Evolutionary conservation across 139 green algal species (phyloP).

Genomic region (Chlorella sp.): DNA sequence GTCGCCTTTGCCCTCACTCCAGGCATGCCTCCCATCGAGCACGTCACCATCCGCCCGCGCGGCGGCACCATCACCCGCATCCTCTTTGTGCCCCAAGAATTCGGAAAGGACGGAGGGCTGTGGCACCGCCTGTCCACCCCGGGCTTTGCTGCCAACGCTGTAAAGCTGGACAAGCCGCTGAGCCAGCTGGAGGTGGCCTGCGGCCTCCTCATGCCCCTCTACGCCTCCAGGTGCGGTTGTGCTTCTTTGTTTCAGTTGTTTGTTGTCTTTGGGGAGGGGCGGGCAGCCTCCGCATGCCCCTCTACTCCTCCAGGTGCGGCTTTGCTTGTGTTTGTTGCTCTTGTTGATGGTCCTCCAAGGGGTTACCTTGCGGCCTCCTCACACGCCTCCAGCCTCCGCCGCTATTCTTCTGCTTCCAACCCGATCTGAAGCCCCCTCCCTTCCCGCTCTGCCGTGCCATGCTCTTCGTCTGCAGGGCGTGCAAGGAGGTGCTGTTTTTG

Average conservation of each 20-base stretch:
- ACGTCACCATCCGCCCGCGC: slow-evolving; percentile 59
- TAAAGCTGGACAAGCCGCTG: slow-evolving; percentile 23
- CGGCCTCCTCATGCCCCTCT: slow-evolving; percentile 67
- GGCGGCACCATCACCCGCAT: slow-evolving; percentile 56
- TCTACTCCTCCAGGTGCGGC: too few species aligned
- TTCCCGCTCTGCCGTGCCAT: too few species aligned
- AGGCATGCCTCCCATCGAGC: slow-evolving; percentile 61
- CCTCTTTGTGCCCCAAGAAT: slow-evolving; percentile 59
- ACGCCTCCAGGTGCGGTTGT: slow-evolving; percentile 36
- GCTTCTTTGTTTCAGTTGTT: too few species aligned
- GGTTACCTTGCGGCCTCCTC: too few species aligned
- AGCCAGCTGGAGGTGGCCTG: slow-evolving; percentile 50
- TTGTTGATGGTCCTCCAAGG: too few species aligned
- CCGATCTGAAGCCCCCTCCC: too few species aligned
- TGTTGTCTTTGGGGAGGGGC: too few species aligned
- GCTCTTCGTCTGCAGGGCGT: neutral
- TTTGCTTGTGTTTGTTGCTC: too few species aligned
- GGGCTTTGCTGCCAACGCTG: slow-evolving; percentile 35
- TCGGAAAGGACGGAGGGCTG: slow-evolving; percentile 50
- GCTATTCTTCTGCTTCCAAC: too few species aligned
- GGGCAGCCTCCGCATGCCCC: too few species aligned
- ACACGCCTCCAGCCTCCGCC: too few species aligned
- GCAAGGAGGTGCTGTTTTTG: neutral
- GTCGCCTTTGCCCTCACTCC: slow-evolving; percentile 66
- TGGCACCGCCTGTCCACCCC: slow-evolving; percentile 46